These are phyloP conservation scores for Colletotrichum acutatum DNA, from an alignment of 2,329 filamentous ascomycete genomes.

Conservation along the genomic window DNA sequence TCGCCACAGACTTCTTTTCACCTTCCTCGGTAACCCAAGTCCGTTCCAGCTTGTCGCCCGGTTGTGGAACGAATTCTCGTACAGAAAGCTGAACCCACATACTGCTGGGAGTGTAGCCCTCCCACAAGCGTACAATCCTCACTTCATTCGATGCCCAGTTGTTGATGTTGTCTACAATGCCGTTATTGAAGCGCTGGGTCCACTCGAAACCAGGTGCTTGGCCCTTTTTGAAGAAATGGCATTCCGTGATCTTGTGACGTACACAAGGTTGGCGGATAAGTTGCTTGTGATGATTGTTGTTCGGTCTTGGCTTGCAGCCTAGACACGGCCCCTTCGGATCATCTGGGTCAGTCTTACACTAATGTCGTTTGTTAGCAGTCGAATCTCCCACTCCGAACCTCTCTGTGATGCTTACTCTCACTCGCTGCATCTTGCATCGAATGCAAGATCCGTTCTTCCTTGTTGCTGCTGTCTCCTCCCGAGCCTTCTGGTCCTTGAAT, in stretches of 20 bases:
- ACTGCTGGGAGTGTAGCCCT: conserved; percentile 60
- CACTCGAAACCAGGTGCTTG: conserved; percentile 69
- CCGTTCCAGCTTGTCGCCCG: conserved; percentile 65
- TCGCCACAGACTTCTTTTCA: conserved; percentile 56
- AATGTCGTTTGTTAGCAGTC: not conserved
- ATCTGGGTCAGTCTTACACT: conserved; percentile 65
- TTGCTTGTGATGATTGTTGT: conserved; percentile 49
- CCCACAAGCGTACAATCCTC: conserved; percentile 61
- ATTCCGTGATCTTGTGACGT: conserved; percentile 69
- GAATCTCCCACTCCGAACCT: not conserved
- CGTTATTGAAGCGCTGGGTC: conserved; percentile 67
- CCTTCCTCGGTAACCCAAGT: conserved; percentile 62
- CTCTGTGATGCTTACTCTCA: conserved; percentile 59
- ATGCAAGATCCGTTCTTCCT: conserved; percentile 69
- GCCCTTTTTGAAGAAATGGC: conserved; percentile 67
- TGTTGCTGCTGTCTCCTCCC: conserved; percentile 66
- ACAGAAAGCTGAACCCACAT: conserved; percentile 60
- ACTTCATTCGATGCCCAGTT: conserved; percentile 65
- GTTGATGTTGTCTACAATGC: conserved; percentile 63
- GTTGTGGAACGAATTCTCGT: conserved; percentile 64
- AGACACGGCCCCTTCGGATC: conserved; percentile 61
- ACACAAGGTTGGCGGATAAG: conserved; percentile 66
- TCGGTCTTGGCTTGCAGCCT: conserved; percentile 61
- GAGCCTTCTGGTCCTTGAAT: conserved; percentile 62
- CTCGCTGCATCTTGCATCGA: conserved; percentile 70